Base-by-base conservation (phyloP, 352 stramenopile species). In the Phytophthora parvispora region DNA sequence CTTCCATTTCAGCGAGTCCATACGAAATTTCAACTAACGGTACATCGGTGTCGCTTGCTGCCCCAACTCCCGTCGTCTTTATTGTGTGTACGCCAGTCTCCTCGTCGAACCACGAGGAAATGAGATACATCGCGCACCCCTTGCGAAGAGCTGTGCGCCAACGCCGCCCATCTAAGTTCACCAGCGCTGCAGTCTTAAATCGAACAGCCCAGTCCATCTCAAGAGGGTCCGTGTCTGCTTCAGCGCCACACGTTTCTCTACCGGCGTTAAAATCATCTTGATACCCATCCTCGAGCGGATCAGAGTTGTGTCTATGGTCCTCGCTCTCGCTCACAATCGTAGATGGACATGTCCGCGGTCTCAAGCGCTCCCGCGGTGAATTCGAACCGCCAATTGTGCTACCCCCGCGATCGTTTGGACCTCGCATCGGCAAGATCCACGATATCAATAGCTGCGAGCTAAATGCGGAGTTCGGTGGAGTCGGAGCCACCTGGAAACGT, bases 291-390 rank as follows among this genome's bases (percentile, higher is more conserved):
- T 56, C 57, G 25, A 59, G 50, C n/a, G 60, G 38, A n/a, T 63
- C 57, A 29, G 10, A 22, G 13, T 29, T 60, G 50, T 68, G 45
- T 49, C 28, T 57, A n/a, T 60, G 48, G 15, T 2, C 22, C 1
- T 78, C 65, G 9, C 62, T 86, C 1, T 78, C 64, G n/a, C 69
- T 87, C 9, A 66, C 56, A 40, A 90, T 64, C n/a, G 67, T 83
- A 4, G 77, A 89, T 10, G 84, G 84, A 49, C 84, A 92, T 4
- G 84, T 90, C 3, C 75, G 64, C 13, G 78, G 75, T 25, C 78
- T 59, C n/a, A n/a, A 60, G 29, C 61, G 72, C 29, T 70, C 52
- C n/a, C 34, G 51, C 32, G 68, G 45, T 0, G 69, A 60, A 18
- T 48, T 65, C 7, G 51, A 64, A 16, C 7, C 45, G 16, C 48